Evolutionary conservation across 108 stramenopile species (phyloP).

Genomic region (Pseudonitzschia pungens): DNA sequence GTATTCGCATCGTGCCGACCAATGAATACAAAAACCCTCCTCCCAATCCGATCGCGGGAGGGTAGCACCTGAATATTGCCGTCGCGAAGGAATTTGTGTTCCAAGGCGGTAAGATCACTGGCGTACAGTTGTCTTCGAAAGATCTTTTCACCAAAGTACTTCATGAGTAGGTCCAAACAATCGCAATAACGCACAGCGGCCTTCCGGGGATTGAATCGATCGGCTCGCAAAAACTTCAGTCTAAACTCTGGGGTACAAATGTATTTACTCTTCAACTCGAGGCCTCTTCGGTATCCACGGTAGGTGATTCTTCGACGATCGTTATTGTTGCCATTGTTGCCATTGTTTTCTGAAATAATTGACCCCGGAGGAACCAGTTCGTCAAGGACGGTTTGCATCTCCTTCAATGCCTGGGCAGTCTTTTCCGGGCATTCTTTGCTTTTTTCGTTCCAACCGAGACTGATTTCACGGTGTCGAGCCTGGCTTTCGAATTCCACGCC

Average conservation of each 20-base stretch:
- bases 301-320: neutral
- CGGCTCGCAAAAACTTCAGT: conserved; percentile 10
- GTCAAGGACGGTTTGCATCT: neutral
- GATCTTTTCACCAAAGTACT: neutral
- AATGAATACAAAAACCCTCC: neutral
- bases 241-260: neutral
- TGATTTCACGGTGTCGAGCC: neutral
- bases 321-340: neutral
- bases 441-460: neutral
- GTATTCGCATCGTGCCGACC: neutral
- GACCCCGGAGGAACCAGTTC: conserved; percentile 8
- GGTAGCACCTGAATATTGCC: conserved; percentile 11
- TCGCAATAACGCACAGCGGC: neutral
- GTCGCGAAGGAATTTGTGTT: neutral
- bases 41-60: conserved; percentile 5
- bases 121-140: neutral
- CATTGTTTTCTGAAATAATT: neutral
- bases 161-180: neutral
- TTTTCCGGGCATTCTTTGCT: neutral
- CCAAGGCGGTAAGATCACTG: conserved; percentile 5
- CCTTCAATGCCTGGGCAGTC: neutral
- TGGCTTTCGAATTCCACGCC: conserved; percentile 1
- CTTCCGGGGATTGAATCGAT: conserved; percentile 6
- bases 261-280: neutral
- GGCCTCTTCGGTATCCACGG: conserved; percentile 1